These are phyloP conservation scores for Phytopythium litorale DNA, from an alignment of 352 stramenopile species.

Conservation along the genomic window DNA sequence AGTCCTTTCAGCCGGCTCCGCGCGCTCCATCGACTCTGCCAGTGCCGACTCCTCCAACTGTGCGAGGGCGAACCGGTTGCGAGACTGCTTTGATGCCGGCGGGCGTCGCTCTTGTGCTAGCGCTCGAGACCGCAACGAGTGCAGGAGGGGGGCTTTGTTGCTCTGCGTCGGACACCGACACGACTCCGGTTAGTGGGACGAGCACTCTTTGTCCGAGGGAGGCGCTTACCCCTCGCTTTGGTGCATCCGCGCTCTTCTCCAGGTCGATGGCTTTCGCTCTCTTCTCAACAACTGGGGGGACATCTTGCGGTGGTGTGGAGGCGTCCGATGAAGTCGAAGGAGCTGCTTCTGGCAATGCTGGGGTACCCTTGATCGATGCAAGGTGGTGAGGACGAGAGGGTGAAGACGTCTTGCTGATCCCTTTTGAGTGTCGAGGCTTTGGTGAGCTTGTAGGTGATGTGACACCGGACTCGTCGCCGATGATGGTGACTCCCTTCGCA, in stretches of 20 bases:
- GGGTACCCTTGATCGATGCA: background rate
- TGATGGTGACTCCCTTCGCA: conserved; percentile 41
- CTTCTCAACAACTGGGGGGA: background rate
- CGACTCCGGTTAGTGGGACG: background rate
- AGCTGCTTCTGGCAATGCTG: background rate
- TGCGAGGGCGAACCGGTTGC: background rate
- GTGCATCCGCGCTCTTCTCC: background rate
- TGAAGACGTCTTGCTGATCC: background rate
- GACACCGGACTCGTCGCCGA: conserved; percentile 4
- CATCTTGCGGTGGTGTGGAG: background rate
- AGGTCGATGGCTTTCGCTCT: background rate
- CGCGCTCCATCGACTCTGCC: background rate
- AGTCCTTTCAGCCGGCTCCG: background rate
- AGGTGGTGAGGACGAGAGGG: background rate
- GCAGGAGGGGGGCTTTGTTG: background rate
- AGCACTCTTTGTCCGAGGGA: no score
- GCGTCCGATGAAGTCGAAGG: background rate
- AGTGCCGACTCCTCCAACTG: conserved; percentile 1
- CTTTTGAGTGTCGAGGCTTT: background rate
- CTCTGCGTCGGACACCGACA: background rate
- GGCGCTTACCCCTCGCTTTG: background rate
- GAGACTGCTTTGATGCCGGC: background rate
- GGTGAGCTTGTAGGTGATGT: background rate
- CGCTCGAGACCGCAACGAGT: conserved; percentile 10
- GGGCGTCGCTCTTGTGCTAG: conserved; percentile 15